phyloP scores from a whole-genome alignment of 176 grass and related monocot genomes.

The Aegilops speltoides region DNA sequence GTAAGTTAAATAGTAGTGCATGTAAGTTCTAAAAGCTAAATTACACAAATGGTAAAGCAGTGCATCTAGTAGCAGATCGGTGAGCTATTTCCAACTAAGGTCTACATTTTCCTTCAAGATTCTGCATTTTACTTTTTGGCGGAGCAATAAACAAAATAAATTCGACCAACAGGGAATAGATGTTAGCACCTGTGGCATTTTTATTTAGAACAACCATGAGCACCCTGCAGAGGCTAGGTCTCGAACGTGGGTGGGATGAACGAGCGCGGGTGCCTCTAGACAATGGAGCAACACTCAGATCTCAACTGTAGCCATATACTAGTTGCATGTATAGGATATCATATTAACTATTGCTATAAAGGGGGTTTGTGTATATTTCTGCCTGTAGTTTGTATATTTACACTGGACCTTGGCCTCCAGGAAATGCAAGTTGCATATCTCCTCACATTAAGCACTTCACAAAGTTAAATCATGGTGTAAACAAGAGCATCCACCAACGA shows the following conservation, averaged over 20 bases:
- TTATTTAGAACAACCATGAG: too few species aligned
- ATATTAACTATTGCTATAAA: not conserved
- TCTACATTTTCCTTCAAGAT: not conserved
- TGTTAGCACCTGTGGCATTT: too few species aligned
- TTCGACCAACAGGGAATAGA: too few species aligned
- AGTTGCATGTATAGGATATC: not conserved
- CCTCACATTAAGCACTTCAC: not conserved
- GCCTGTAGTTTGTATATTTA: not conserved
- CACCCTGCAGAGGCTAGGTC: too few species aligned
- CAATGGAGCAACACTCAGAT: not conserved
- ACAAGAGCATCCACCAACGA: not conserved
- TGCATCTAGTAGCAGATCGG: not conserved
- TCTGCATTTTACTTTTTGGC: not conserved
- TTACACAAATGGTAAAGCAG: not conserved
- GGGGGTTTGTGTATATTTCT: not conserved
- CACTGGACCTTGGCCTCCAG: not conserved
- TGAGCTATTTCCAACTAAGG: not conserved
- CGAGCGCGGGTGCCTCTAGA: not conserved
- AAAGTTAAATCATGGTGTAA: not conserved
- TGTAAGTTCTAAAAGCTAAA: conserved; percentile 9
- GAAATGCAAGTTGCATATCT: not conserved
- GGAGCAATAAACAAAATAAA: not conserved
- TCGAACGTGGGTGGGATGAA: not conserved
- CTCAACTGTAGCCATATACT: not conserved
- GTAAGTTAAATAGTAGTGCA: not conserved